A percentile compares a stretch with the other conserved stretches of the same genome.
Evolutionary conservation across 768 basidiomycete species (phyloP).

Genomic region (Myochromella boudieri): DNA sequence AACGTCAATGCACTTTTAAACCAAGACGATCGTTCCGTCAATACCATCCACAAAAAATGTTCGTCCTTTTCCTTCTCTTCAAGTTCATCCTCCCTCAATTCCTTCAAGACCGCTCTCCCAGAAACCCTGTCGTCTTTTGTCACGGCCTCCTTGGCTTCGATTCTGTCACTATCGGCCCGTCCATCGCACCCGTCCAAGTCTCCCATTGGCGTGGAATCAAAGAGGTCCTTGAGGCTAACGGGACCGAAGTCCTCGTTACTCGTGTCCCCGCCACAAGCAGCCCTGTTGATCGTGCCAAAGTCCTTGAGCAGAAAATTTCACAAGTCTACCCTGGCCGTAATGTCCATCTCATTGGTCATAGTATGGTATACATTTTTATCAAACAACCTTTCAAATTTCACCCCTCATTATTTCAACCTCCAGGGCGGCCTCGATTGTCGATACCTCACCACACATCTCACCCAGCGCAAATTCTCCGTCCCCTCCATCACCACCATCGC

Average conservation of each 20-base stretch:
- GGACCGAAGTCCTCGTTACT: conserved; percentile 88
- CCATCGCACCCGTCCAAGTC: conserved; percentile 81
- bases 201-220: conserved; percentile 97
- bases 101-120: conserved; percentile 69
- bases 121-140: conserved; percentile 90
- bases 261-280: conserved; percentile 92
- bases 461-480: conserved; percentile 73
- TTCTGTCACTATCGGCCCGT: conserved; percentile 73
- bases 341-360: conserved; percentile 89
- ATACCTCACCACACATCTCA: conserved; percentile 80
- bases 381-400: neutral
- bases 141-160: conserved; percentile 94
- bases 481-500: conserved; percentile 92
- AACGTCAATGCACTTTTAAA: conserved; percentile 44
- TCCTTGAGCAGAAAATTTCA: conserved; percentile 81
- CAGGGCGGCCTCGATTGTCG: conserved; percentile 91
- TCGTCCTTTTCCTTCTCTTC: conserved; percentile 22
- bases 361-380: conserved; percentile 50
- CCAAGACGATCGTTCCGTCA: conserved; percentile 50
- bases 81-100: conserved; percentile 6
- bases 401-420: neutral
- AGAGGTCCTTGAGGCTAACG: conserved; percentile 87
- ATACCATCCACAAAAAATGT: conserved; percentile 63
- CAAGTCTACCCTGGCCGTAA: conserved; percentile 77
- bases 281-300: conserved; percentile 84